Conservation (phyloP, 1,284 basidiomycete genomes). For the Tetrapyrgos nigripes region DNA sequence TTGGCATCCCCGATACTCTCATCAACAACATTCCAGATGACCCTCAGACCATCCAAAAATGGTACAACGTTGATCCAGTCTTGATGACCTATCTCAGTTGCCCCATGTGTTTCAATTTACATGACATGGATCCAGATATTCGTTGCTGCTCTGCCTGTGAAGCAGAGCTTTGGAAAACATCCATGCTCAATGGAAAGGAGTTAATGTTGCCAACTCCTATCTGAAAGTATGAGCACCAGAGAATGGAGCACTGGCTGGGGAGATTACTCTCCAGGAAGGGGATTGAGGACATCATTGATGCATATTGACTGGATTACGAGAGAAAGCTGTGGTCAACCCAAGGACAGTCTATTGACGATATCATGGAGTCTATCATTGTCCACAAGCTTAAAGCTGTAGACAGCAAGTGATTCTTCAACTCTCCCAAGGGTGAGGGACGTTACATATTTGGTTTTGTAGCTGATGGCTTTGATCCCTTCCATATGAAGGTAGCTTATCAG, state of each 20-base stretch:
- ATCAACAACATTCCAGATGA: conserved; percentile 16
- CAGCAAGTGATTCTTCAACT: neutral
- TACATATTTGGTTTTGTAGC: conserved; percentile 10
- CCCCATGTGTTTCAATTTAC: conserved; percentile 18
- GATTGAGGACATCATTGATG: conserved; percentile 27
- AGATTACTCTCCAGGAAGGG: conserved; percentile 25
- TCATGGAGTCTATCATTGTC: neutral
- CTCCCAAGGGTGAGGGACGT: neutral
- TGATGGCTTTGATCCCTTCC: conserved; percentile 34
- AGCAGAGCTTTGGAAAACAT: conserved; percentile 18
- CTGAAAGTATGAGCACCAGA: conserved; percentile 21
- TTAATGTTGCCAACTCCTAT: conserved; percentile 7
- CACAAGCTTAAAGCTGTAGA: neutral
- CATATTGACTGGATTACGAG: conserved; percentile 7
- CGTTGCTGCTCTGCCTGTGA: conserved; percentile 4
- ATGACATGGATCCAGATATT: conserved; percentile 11
- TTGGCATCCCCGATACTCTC: neutral
- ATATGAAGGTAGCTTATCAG: conserved; percentile 25
- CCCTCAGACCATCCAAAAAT: conserved; percentile 5
- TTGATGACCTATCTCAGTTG: conserved; percentile 18
- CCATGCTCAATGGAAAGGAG: neutral
- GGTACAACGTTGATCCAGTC: conserved; percentile 17
- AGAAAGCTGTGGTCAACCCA: neutral
- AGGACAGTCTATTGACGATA: neutral
- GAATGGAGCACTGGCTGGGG: conserved; percentile 28